Evolutionary conservation across 352 stramenopile species (phyloP), one percentile per base, ranked within the genome.

Genomic region (Pythium folliculosum): DNA sequence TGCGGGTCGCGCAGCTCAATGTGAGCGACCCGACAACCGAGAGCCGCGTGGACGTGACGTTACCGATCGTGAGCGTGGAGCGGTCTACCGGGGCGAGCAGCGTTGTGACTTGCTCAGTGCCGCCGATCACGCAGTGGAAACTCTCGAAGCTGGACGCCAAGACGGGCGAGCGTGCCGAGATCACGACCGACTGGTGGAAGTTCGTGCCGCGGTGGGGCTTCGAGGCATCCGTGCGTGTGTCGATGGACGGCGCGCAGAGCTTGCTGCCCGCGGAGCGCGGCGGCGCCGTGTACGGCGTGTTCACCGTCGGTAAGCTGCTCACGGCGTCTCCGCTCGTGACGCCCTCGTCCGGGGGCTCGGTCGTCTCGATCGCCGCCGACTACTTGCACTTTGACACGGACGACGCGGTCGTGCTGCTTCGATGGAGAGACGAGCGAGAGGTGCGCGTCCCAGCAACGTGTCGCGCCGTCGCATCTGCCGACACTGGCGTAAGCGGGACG

Each of bases 371-470:
- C 19, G 68, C 73, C 5, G 75, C 71, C 0, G 72, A 86, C 25
- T 87, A 80, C 32, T 86, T 89, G 30, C 71, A 81, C 30, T 89
- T 89, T 47, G 82, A 90, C 37, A 85, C 82, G 0, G 55, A 86
- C 37, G 81, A 92, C 30, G 73, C 69, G 7, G 66, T 72, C 21
- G 78, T 87, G 2, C 73, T 73, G 35, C 56, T 92, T 7, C 70
- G 77, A 27, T 89, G 80, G 73, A 69, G 63, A 65, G 77, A 78
- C 44, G 7, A 23, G 19, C 79, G 67, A 23, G 63, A 72, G 27
- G 16, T 75, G 1, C 54, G 70, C 19, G 47, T 90, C 13, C 53
- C 72, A 23, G 79, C 76, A 8, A 32, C 58, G 19, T 88, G 81
- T 13, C 37, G 37, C 9, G 37, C 37, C 37, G 10, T 43, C 10